A percentile compares a stretch with the other conserved stretches of the same genome.
Conservation (phyloP, 305 asterid species). For the Rubia balearica region DNA sequence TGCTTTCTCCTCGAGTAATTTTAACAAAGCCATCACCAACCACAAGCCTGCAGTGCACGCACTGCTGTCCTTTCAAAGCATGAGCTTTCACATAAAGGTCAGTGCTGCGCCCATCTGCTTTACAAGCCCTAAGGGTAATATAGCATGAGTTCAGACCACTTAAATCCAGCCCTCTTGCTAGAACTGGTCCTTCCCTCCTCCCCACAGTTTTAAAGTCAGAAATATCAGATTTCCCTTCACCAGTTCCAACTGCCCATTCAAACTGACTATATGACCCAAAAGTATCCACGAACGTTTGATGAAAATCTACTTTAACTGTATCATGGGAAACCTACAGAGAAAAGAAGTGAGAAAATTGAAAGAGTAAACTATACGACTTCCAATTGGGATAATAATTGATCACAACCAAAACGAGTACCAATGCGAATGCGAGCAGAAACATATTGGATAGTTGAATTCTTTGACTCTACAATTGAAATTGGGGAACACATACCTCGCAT, state of each 20-base stretch:
- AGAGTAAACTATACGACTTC: slow-evolving; percentile 10
- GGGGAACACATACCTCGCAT: slow-evolving; percentile 65
- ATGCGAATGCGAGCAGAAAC: background rate
- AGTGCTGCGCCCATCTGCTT: slow-evolving; percentile 76
- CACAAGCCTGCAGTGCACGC: slow-evolving; percentile 92
- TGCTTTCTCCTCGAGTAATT: slow-evolving; percentile 67
- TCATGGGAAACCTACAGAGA: slow-evolving; percentile 73
- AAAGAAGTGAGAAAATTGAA: slow-evolving; percentile 13
- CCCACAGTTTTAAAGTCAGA: slow-evolving; percentile 90
- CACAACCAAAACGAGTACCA: background rate
- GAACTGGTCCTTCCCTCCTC: slow-evolving; percentile 56
- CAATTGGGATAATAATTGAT: background rate
- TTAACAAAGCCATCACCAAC: slow-evolving; percentile 91
- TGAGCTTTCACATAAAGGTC: slow-evolving; percentile 92
- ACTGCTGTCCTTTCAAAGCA: slow-evolving; percentile 84
- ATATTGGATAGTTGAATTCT: background rate
- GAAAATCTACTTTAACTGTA: slow-evolving; percentile 90
- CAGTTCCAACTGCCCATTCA: slow-evolving; percentile 98
- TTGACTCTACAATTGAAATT: background rate
- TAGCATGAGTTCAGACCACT: slow-evolving; percentile 74
- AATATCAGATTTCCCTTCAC: slow-evolving; percentile 93
- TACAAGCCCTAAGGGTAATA: slow-evolving; percentile 89
- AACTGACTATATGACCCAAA: slow-evolving; percentile 80
- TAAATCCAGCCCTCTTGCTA: slow-evolving; percentile 80
- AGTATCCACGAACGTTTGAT: slow-evolving; percentile 69